Conservation (phyloP, 164 flowering plant genomes). For the Cinnamomum micranthum region DNA sequence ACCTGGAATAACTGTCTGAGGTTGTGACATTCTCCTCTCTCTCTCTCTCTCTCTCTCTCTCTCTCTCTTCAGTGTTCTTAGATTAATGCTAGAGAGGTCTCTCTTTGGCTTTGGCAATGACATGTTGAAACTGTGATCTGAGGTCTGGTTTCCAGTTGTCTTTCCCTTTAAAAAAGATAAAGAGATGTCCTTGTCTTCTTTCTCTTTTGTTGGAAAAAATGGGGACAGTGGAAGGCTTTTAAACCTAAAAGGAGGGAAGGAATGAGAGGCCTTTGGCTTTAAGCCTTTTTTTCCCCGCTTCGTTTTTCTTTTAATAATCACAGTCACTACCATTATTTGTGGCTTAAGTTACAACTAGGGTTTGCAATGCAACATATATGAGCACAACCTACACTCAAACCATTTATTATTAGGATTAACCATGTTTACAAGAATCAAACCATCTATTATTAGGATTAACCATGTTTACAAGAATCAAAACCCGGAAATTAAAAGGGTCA, state of each 20-base stretch:
- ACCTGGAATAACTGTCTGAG: constrained; percentile 16
- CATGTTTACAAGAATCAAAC: no score
- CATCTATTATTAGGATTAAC: no score
- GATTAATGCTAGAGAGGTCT: not conserved
- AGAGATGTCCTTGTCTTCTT: constrained; percentile 12
- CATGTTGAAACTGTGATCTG: not conserved
- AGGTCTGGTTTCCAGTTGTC: not conserved
- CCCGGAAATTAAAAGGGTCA: no score
- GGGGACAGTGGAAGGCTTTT: constrained; percentile 4
- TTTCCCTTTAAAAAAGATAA: constrained; percentile 20
- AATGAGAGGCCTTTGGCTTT: constrained; percentile 10
- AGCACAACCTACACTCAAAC: no score
- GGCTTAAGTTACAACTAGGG: no score
- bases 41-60: no score
- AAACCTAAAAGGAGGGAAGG: not conserved
- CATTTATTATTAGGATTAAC: no score
- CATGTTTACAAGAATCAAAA: no score
- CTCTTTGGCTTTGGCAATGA: not conserved
- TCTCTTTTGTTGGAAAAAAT: constrained; percentile 5
- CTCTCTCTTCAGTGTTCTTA: not conserved
- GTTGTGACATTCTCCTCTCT: not conserved
- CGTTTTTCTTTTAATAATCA: no score
- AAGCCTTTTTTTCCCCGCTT: no score
- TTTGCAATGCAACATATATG: no score
- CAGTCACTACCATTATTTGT: no score